Conservation (phyloP, 1,284 basidiomycete genomes). For the Puccinia brachypodii region DNA sequence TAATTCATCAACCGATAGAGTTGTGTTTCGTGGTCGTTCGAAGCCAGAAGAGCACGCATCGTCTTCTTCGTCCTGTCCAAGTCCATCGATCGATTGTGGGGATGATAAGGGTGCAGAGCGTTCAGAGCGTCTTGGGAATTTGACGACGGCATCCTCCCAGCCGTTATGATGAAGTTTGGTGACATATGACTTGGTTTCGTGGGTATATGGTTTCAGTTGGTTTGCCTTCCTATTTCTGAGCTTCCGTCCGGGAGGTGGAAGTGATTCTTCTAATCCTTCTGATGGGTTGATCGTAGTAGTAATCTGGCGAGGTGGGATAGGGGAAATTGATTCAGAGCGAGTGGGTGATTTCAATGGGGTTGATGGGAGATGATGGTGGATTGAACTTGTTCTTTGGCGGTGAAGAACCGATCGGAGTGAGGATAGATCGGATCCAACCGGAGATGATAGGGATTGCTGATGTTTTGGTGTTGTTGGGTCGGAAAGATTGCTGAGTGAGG, state of each 20-base stretch:
- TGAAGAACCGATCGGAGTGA: too few relatives aligned
- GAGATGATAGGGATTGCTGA: too few relatives aligned
- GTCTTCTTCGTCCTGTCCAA: neutral
- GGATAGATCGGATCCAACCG: too few relatives aligned
- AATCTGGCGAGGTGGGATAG: too few relatives aligned
- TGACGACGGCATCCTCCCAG: slow-evolving; percentile 59
- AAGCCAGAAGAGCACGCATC: too few relatives aligned
- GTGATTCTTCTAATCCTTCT: neutral
- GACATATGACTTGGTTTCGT: slow-evolving; percentile 57
- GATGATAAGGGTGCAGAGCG: neutral
- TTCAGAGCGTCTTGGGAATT: neutral
- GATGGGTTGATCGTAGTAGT: neutral
- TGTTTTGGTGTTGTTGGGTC: too few relatives aligned
- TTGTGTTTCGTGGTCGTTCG: too few relatives aligned
- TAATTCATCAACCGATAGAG: neutral
- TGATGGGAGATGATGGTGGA: too few relatives aligned
- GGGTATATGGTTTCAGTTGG: slow-evolving; percentile 58
- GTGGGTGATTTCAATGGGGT: too few relatives aligned
- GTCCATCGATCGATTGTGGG: neutral
- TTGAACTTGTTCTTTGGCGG: too few relatives aligned
- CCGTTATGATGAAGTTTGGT: slow-evolving; percentile 56
- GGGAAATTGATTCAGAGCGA: too few relatives aligned
- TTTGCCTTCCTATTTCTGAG: slow-evolving; percentile 56
- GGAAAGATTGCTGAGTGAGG: too few relatives aligned
- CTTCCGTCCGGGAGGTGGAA: neutral